Evolutionary conservation across 805 yeast species (phyloP), one percentile per base, ranked within the genome.

Genomic region (Metschnikowia lunata): DNA sequence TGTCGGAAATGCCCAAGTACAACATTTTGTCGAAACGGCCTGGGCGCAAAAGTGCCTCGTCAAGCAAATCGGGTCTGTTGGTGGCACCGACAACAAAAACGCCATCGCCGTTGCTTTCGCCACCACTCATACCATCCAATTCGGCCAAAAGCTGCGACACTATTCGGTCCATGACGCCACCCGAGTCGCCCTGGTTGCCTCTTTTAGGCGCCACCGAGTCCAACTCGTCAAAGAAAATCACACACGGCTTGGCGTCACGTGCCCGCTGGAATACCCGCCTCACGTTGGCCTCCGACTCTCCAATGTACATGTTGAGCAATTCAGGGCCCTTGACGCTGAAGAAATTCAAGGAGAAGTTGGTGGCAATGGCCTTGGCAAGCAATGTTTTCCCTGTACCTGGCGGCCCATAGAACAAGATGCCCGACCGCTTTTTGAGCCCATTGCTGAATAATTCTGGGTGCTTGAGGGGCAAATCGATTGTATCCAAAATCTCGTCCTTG

Each of bases 1-100:
- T 87, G 56, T 91, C 97, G 1, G 96, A 79, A 18, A 93, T 88
- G 7, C 99, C 99, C 44, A 93, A 70, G 58, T 93, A 93, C 39
- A 93, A 71, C 90, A 93, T 80, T 64, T 90, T 93, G 63, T 93
- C 99, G 60, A 93, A 93, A 60, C 99, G 75, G 3, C 97, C 96
- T 0, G 97, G 97, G 60, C 99, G 78, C 45, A 93, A 67, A 38
- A 93, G 71, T 0, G 98, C 97, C 61, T 91, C 97, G 60, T 93
- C 99, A 35, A 93, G 71, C 50, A 93, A 69, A 68, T 93, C 99
- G 0, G 99, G 99, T 56, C 99, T 76, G 58, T 93, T 93, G 0
- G 99, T 93, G 5, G 99, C 99, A n/a, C 99, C 99, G 36, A 93
- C 96, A 6, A 91, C 97, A 62, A 93, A 93, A 0, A 93, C 97